A percentile compares a stretch with the other conserved stretches of the same genome.
phyloP scores from a whole-genome alignment of 2,329 filamentous ascomycete species.

The Pezicula radicicola region DNA sequence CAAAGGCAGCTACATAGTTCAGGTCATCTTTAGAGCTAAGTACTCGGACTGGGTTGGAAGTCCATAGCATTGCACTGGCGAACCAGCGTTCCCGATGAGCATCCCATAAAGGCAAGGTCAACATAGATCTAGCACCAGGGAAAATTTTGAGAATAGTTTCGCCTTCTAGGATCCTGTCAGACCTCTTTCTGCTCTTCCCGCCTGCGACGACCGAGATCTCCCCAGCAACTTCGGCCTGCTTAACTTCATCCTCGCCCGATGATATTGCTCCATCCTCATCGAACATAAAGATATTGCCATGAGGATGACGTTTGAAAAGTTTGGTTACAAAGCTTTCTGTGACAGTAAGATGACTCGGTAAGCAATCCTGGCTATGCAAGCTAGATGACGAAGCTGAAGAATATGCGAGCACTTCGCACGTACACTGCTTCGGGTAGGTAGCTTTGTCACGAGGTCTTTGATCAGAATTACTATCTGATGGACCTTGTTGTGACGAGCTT shows the following conservation, averaged over 20 bases:
- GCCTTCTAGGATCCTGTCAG: not conserved
- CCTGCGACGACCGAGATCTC: no score
- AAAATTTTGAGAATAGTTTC: slow-evolving; percentile 27
- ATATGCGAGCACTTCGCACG: not conserved
- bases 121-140: slow-evolving; percentile 38
- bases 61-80: slow-evolving; percentile 46
- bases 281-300: slow-evolving; percentile 19
- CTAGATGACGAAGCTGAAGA: not conserved
- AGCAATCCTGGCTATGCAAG: not conserved
- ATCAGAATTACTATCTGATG: no score
- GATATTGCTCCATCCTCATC: slow-evolving; percentile 10
- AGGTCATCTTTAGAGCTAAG: slow-evolving; percentile 44
- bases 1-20: slow-evolving; percentile 46
- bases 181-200: no score
- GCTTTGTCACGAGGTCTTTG: no score
- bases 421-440: not conserved
- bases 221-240: not conserved
- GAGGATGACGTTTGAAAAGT: slow-evolving; percentile 11
- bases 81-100: slow-evolving; percentile 41
- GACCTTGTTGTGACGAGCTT: no score
- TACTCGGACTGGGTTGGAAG: slow-evolving; percentile 34
- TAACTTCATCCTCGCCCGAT: not conserved
- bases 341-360: not conserved
- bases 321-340: not conserved
- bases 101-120: slow-evolving; percentile 46